These are phyloP conservation scores for Aspergillus caelatus DNA, from an alignment of 2,329 filamentous ascomycete species.

Conservation along the genomic window DNA sequence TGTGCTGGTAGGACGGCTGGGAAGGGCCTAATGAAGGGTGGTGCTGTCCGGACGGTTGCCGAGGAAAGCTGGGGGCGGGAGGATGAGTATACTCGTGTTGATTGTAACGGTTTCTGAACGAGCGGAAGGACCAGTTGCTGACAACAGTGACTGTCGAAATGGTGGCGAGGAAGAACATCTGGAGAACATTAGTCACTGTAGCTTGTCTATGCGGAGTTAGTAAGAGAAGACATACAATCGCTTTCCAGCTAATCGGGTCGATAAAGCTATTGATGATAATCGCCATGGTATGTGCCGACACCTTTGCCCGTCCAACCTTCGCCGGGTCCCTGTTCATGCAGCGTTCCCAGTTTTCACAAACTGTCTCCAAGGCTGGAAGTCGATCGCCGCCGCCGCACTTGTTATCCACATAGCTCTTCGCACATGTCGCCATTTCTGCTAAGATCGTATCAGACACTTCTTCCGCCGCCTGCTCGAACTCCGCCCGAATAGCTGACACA, in stretches of 20 bases:
- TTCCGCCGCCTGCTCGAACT: slow-evolving; percentile 73
- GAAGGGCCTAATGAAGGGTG: slow-evolving; percentile 25
- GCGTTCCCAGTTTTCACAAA: slow-evolving; percentile 79
- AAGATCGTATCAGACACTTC: slow-evolving; percentile 70
- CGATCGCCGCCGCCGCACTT: slow-evolving; percentile 68
- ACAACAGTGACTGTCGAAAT: slow-evolving; percentile 56
- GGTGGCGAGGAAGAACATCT: slow-evolving; percentile 43
- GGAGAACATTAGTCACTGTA: slow-evolving; percentile 20
- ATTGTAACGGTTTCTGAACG: slow-evolving; percentile 46
- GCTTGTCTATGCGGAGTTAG: not conserved
- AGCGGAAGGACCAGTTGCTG: slow-evolving; percentile 63
- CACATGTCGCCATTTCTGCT: slow-evolving; percentile 73
- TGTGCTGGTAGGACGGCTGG: slow-evolving; percentile 30
- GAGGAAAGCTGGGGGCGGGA: slow-evolving; percentile 24
- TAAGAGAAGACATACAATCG: slow-evolving; percentile 57
- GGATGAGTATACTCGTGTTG: slow-evolving; percentile 32
- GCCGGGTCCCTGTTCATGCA: slow-evolving; percentile 87
- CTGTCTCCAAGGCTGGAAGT: slow-evolving; percentile 70
- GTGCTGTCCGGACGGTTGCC: slow-evolving; percentile 27
- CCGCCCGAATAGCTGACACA: slow-evolving; percentile 69
- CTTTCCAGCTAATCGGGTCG: slow-evolving; percentile 85
- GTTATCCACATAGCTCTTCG: slow-evolving; percentile 74
- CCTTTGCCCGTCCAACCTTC: slow-evolving; percentile 74
- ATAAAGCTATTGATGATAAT: slow-evolving; percentile 94
- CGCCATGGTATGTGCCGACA: slow-evolving; percentile 85